Conservation (phyloP, 345 rosid species). For the Trapa bicornis region DNA sequence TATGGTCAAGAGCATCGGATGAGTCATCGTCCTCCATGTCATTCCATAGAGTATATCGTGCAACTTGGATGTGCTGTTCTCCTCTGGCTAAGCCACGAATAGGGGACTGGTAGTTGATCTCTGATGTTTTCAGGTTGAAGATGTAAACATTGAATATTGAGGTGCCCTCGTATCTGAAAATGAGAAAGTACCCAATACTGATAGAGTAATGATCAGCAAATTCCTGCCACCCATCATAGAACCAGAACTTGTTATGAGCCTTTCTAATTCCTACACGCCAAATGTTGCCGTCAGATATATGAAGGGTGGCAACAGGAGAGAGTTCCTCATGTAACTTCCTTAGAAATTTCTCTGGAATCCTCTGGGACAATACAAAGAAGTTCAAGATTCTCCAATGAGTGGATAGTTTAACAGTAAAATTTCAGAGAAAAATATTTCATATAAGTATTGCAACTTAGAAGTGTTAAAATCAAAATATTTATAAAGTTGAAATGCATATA, state of each 20-base stretch:
- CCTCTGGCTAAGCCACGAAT: not conserved
- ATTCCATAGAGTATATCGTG: conserved; percentile 12
- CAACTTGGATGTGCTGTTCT: conserved; percentile 8
- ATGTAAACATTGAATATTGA: conserved; percentile 25
- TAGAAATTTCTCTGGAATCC: conserved; percentile 27
- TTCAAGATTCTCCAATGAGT: not conserved
- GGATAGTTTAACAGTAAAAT: not conserved
- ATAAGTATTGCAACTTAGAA: not conserved
- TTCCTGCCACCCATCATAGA: conserved; percentile 32
- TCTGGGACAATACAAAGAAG: conserved; percentile 15
- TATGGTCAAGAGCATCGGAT: conserved; percentile 10
- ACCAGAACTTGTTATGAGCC: conserved; percentile 19
- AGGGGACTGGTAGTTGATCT: conserved; percentile 19
- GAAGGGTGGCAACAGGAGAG: conserved; percentile 18
- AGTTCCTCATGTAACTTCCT: conserved; percentile 24
- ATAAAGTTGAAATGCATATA: not conserved
- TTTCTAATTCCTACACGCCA: conserved; percentile 26
- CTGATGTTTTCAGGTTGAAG: conserved; percentile 23
- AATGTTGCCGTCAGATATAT: conserved; percentile 18
- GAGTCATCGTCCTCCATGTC: conserved; percentile 21
- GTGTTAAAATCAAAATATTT: not conserved
- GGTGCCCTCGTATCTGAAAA: conserved; percentile 25
- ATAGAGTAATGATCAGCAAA: conserved; percentile 27
- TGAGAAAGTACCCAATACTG: conserved; percentile 17
- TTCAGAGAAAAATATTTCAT: not conserved